Evolutionary conservation across 768 basidiomycete species (phyloP).

Genomic region (Suillus paluster): DNA sequence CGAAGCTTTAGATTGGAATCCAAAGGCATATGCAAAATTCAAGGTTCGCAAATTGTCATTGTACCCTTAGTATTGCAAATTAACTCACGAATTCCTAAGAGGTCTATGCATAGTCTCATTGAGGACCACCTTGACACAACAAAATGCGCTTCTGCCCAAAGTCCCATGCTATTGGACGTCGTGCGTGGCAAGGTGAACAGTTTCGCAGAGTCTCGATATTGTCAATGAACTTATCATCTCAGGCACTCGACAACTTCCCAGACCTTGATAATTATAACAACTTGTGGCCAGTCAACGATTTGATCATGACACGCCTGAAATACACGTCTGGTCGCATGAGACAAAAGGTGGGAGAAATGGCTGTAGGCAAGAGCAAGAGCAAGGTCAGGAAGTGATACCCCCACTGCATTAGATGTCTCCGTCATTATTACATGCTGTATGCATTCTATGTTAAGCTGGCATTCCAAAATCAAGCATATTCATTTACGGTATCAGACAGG

Average conservation of each 20-base stretch:
- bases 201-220: background rate
- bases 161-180: background rate
- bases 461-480: no score
- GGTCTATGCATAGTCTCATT: background rate
- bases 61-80: background rate
- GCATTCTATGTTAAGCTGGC: no score
- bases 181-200: background rate
- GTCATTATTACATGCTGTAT: background rate
- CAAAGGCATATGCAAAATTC: constrained; percentile 17
- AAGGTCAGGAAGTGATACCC: background rate
- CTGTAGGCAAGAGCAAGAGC: constrained; percentile 10
- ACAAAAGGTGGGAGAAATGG: constrained; percentile 3
- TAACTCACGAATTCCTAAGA: constrained; percentile 4
- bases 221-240: background rate
- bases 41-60: constrained; percentile 19
- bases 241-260: constrained; percentile 4
- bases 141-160: constrained; percentile 17
- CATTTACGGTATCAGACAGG: no score
- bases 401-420: background rate
- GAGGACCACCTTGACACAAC: constrained; percentile 11
- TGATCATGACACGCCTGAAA: constrained; percentile 19
- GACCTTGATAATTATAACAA: constrained; percentile 15
- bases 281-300: constrained; percentile 13
- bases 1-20: constrained; percentile 23
- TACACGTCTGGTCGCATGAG: constrained; percentile 6